phyloP scores from a whole-genome alignment of 306 rosid genomes.

The Cucumis sativus region Cucumber_9930_V3 NC_026659.2:14861501-14862000 shows the following conservation, averaged over 20 bases:
- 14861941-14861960: slow-evolving; percentile 6
- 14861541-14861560: too few species aligned
- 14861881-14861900: neutral
- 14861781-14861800: neutral
- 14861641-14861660: too few species aligned
- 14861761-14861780: neutral
- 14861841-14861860: neutral
- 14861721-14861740: too few species aligned
- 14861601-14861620: too few species aligned
- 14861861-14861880: neutral
- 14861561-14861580: too few species aligned
- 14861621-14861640: too few species aligned
- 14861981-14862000: neutral
- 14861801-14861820: slow-evolving; percentile 1
- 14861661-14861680: too few species aligned
- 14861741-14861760: neutral
- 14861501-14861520: too few species aligned
- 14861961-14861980: neutral
- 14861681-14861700: too few species aligned
- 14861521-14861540: too few species aligned
- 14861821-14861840: neutral
- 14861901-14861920: neutral
- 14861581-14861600: too few species aligned
- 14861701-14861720: too few species aligned
- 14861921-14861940: neutral